Evolutionary conservation across 768 basidiomycete species (phyloP), one percentile per base, ranked within the genome.

Genomic region (Hypsizygus marmoreus): DNA sequence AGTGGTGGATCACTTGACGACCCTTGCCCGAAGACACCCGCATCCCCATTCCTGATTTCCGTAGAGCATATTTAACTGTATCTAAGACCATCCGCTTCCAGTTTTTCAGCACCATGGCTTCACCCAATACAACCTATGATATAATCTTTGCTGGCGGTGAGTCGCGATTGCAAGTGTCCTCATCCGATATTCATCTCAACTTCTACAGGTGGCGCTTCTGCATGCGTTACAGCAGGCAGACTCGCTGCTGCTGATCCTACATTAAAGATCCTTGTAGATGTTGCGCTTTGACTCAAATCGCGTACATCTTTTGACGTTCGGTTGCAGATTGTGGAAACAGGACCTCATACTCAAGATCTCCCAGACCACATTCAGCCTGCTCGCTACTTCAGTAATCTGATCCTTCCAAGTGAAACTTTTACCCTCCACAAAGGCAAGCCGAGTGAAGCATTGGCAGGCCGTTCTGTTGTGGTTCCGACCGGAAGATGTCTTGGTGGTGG

Each of bases 401-500:
- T 55, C 0, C 65, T 68, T 1, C 63, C 54, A 2, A 67, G 67
- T 29, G 69, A 68, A 20, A 75, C 76, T 0, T 65, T 84, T 43
- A 72, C 71, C 2, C 66, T 69, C 47, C 68, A 83, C 46, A 63
- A 64, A 17, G 68, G 72, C 4, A 75, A 74, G 51, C 63, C 67
- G 0, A 76, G 71, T 43, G 62, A 74, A 28, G 61, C 67, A 5
- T 43, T 71, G 23, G 68, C 58, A 12, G 77, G 74, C 4, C 80
- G 84, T 3, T 54, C 65, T 4, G 55, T 66, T 4, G 36, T 77
- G 28, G 69, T 81, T 4, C 68, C 72, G 0, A 57, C 65, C 20
- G 83, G 77, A 0, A 69, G 76, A 41, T 75, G 72, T 31, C 54
- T 88, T 4, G 84, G 85, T 3, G 85, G 84, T 4, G 84, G 83